Conservation (phyloP, 768 basidiomycete genomes). For the Harrya chromipes region DNA sequence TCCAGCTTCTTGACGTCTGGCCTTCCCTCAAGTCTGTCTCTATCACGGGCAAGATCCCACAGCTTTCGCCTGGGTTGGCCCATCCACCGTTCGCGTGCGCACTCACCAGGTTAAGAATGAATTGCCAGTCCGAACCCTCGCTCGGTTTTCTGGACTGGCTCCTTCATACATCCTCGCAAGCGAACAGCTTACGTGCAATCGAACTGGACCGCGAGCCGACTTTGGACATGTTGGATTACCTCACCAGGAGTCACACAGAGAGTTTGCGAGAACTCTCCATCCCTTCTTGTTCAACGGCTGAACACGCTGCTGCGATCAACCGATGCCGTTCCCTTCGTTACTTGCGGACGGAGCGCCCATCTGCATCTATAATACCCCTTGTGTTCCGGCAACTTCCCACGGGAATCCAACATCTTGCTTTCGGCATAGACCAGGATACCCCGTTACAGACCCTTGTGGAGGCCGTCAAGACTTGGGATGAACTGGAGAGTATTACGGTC, state of each 20-base stretch:
- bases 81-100: conserved; percentile 42
- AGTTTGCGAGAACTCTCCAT: conserved; percentile 54
- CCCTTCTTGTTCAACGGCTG: conserved; percentile 50
- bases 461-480: conserved; percentile 43
- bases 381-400: conserved; percentile 48
- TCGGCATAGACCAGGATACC: conserved; percentile 58
- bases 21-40: conserved; percentile 53
- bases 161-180: conserved; percentile 50
- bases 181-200: conserved; percentile 45
- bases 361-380: conserved; percentile 34
- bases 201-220: conserved; percentile 63
- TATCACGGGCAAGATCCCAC: conserved; percentile 57
- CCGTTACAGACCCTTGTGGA: conserved; percentile 54
- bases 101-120: conserved; percentile 55
- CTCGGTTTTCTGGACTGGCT: conserved; percentile 69
- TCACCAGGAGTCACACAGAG: conserved; percentile 47
- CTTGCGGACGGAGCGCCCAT: conserved; percentile 55
- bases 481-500: conserved; percentile 49
- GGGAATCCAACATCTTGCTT: conserved; percentile 53
- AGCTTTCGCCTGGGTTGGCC: conserved; percentile 39
- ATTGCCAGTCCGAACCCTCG: conserved; percentile 62
- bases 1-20: conserved; percentile 64
- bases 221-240: conserved; percentile 49
- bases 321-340: conserved; percentile 50
- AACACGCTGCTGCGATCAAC: conserved; percentile 44